Base-by-base conservation (phyloP, 2,329 filamentous ascomycete species). In the Microascus cirrosus region DNA sequence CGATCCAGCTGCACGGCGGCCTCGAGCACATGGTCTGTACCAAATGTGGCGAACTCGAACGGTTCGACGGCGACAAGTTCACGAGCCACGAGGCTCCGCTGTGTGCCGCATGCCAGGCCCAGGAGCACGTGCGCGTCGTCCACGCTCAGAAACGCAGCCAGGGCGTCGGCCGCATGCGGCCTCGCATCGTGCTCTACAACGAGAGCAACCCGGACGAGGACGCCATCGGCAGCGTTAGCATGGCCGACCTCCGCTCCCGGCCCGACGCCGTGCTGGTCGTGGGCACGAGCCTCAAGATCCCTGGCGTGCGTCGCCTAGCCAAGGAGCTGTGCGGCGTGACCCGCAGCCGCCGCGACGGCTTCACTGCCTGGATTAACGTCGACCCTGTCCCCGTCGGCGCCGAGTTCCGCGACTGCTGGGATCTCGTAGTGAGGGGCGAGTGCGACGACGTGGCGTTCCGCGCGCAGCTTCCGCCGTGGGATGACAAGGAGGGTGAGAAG, bases 161-260 rank as follows among this genome's bases (percentile, higher is more conserved):
- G 67, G 94, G 94, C 1, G 88, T 99, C 65, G 94, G 94, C 50
- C 85, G 89, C 61, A 75, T 99, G 61, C 84, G 94, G 24, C 94
- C 94, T 24, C 84, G 94, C 59, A 96, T 99, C 76, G 93, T 97
- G 4, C 80, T 99, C 11, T 99, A 99, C 75, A 96, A 97, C 69
- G 94, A 99, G 70, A 87, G 90, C 69, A 96, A 97, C 68, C 94
- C 94, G 0, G 94, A 99, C 63, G 90, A 94, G 63, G 93, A 96
- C 64, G 93, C 94, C 15, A 99, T 99, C 69, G 92, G 93, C 51
- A 89, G 89, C 24, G 92, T 96, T 48, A 90, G 92, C 56, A 85
- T 84, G 62, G 86, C 92, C 4, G 94, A 99, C 69, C 76, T 97
- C 59, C 87, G 90, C 60, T 82, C 86, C 50, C 82, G 91, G 42